phyloP scores from a whole-genome alignment of 257 asterid species.

The Solanum piurae region DNA sequence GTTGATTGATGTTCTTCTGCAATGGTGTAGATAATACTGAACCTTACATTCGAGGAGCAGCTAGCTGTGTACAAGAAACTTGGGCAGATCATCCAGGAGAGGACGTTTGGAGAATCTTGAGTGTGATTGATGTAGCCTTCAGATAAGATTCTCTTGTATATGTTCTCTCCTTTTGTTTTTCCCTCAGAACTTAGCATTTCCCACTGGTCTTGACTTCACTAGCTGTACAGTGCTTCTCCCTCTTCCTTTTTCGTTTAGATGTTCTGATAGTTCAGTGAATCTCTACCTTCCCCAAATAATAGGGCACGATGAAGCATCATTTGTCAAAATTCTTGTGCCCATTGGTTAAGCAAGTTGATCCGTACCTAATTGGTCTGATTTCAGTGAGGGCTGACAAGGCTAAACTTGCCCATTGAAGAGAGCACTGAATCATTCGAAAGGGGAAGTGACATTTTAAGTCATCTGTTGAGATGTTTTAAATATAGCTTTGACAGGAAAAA shows the following conservation, averaged over 20 bases:
- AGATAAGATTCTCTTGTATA: not conserved
- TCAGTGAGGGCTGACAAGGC: not conserved
- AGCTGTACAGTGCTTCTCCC: not conserved
- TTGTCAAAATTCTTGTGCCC: not conserved
- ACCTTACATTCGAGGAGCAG: constrained; percentile 69
- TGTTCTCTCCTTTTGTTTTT: not conserved
- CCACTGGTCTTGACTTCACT: not conserved
- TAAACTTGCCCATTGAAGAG: not conserved
- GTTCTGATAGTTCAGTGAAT: not conserved
- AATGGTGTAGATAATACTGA: constrained; percentile 51
- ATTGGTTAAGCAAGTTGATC: not conserved
- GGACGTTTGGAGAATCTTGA: constrained; percentile 45
- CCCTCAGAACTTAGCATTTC: not conserved
- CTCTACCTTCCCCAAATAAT: not conserved
- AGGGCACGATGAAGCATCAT: not conserved
- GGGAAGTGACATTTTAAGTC: not conserved
- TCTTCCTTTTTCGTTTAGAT: not conserved
- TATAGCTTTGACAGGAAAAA: not conserved
- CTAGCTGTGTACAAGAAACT: constrained; percentile 37
- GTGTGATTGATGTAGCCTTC: not conserved
- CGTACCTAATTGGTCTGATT: not conserved
- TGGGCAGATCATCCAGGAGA: constrained; percentile 59
- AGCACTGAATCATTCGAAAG: not conserved
- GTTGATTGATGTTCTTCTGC: not conserved
- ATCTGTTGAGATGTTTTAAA: not conserved